Evolutionary conservation across 169 alveolate genomes (phyloP), one percentile per base, ranked within the genome.

Genomic region (Pseudocohnilembus persalinus): DNA sequence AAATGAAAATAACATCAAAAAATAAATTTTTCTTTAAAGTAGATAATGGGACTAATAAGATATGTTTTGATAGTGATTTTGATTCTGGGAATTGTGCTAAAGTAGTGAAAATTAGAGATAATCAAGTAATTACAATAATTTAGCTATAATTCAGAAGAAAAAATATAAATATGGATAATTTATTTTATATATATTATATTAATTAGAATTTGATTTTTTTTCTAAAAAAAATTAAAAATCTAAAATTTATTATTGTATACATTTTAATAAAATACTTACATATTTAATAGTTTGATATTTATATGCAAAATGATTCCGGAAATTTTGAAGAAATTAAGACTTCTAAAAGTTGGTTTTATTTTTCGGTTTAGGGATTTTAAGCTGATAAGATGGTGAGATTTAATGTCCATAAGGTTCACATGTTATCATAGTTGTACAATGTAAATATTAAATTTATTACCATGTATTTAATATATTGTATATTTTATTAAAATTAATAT

Each of bases 21-120:
- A n/a, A n/a, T n/a, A n/a, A n/a, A n/a, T n/a, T n/a, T n/a, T n/a
- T n/a, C n/a, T n/a, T n/a, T n/a, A n/a, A n/a, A n/a, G n/a, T n/a
- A n/a, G n/a, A n/a, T n/a, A n/a, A n/a, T n/a, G n/a, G n/a, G n/a
- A n/a, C n/a, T n/a, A n/a, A n/a, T n/a, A 64, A 64, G 25, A 64
- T 64, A 64, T 64, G 16, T 33, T 79, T 79, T 63, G 35, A 68
- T n/a, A 49, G 76, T 29, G 63, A 79, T 29, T 79, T 79, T 79
- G 84, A 79, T 79, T 79, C 84, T 26, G 84, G 84, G 1, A 79
- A 79, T 33, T 79, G 84, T 63, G 84, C 75, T n/a, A 79, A 79
- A n/a, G 84, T 79, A n/a, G 30, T 63, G 28, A 33, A 31, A 64
- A 34, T 79, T 64, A 29, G 63, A 35, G 29, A 79, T 28, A 30